phyloP scores from a whole-genome alignment of 306 rosid species.

The Datisca glomerata region DNA sequence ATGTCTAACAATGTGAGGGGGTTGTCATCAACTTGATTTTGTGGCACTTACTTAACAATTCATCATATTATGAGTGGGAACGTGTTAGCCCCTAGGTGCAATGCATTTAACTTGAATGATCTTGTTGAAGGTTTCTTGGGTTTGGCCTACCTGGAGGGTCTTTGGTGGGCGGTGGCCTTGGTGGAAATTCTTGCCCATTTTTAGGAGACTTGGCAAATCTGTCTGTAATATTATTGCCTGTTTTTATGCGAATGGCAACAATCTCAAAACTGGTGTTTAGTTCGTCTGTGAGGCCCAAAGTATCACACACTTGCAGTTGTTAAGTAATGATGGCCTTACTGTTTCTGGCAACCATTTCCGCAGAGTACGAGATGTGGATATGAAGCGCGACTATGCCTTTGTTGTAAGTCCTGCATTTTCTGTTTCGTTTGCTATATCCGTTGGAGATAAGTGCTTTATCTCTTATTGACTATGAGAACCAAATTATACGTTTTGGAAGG shows the following conservation, averaged over 20 bases:
- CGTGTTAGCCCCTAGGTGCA: too few relatives aligned
- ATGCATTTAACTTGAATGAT: constrained; percentile 45
- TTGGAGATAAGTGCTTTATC: too few relatives aligned
- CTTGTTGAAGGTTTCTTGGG: constrained; percentile 53
- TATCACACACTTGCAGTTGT: constrained; percentile 38
- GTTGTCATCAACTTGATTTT: neutral
- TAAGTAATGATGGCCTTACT: constrained; percentile 49
- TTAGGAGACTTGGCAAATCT: constrained; percentile 50
- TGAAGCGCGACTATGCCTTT: constrained; percentile 47
- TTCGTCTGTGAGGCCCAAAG: constrained; percentile 47
- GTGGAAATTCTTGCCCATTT: too few relatives aligned
- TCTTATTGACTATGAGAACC: too few relatives aligned
- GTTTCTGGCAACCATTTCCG: constrained; percentile 39
- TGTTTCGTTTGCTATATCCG: too few relatives aligned
- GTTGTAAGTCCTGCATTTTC: constrained; percentile 25
- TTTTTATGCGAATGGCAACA: constrained; percentile 41
- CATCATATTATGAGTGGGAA: constrained; percentile 18
- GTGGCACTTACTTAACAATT: neutral
- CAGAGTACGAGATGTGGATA: constrained; percentile 59
- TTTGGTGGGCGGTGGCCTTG: constrained; percentile 41
- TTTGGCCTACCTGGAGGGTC: constrained; percentile 46
- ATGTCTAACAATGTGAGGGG: too few relatives aligned
- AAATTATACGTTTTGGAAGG: constrained; percentile 5
- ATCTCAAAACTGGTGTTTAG: constrained; percentile 48
- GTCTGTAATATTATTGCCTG: constrained; percentile 38